Base-by-base conservation (phyloP, 2,329 filamentous ascomycete genomes). In the Aspergillus sp. region DNA sequence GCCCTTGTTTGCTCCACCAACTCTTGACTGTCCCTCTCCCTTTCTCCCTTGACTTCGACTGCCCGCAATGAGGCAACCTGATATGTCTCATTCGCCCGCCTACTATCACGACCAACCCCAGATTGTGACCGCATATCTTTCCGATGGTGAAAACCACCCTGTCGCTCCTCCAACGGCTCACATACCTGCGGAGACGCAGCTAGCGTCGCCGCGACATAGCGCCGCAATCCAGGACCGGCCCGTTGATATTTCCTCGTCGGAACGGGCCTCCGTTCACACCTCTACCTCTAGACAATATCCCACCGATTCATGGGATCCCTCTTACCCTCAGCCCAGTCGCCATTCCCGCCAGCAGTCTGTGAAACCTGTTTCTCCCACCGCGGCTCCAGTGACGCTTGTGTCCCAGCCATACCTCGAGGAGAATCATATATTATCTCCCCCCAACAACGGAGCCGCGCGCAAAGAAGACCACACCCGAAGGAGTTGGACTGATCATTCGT, bases 31-130 rank as follows among this genome's bases (percentile, higher is more conserved):
- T 48, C 57, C 49, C 57, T 47, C 57, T 57, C 47, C 51, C 59
- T 52, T 39, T 49, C 51, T 48, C 42, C 47, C 39, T 46, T 52
- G 49, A 57, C 39, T 22, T 56, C 41, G 47, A 58, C 56, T 57
- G 55, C 58, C 64, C 60, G 61, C 59, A 58, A 73, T 73, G 71
- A 63, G 57, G 61, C 66, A 66, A 48, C 70, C 68, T 61, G 71
- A 70, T 64, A 74, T 73, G 72, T 68, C 70, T 64, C 68, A 73
- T 68, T 70, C 66, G 61, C 64, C 71, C 61, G 68, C 67, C 63
- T 72, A 72, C 54, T 67, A 68, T 58, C 69, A 73, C 51, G 65
- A 68, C 37, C 62, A 68, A 55, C 67, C 62, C 50, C 61, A 65
- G 40, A 60, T 66, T 59, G 60, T 65, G 53, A 62, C 66, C 27